Evolutionary conservation across 148 eudicot genomes (phyloP).

Genomic region (Pouteria glomerata): DNA sequence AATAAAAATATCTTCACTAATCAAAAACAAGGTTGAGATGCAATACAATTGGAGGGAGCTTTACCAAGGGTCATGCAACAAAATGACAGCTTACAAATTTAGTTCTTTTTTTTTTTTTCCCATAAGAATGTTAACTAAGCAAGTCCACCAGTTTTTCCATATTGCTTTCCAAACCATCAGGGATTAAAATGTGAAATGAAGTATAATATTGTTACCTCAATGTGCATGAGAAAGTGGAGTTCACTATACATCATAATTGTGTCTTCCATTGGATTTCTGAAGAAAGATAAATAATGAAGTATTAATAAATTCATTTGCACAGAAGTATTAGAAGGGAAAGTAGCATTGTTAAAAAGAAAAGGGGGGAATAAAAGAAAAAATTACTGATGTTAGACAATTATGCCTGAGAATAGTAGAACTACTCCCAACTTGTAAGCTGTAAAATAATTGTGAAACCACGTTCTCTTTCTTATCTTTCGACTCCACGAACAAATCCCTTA

Average conservation of each 20-base stretch:
- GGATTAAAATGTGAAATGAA: not conserved
- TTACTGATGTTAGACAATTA: slow-evolving; percentile 13
- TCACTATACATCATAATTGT: not conserved
- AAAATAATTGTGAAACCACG: not conserved
- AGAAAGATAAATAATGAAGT: not conserved
- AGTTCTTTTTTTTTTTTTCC: not conserved
- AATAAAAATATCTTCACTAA: no score
- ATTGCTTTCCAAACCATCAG: not conserved
- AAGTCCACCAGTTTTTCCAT: not conserved
- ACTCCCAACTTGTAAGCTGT: slow-evolving; percentile 4
- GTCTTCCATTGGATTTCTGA: not conserved
- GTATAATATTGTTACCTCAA: slow-evolving; percentile 10
- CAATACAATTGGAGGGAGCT: not conserved
- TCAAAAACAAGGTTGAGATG: not conserved
- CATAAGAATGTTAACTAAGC: not conserved
- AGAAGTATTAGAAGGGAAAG: not conserved
- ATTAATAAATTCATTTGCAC: not conserved
- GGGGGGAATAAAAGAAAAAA: not conserved
- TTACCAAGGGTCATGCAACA: not conserved
- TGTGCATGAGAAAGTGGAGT: slow-evolving; percentile 3
- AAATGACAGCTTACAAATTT: not conserved
- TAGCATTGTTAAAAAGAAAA: not conserved
- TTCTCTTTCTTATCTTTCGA: not conserved
- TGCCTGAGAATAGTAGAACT: slow-evolving; percentile 2
- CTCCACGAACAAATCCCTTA: not conserved